phyloP scores from a whole-genome alignment of 805 yeast species.

The Nakazawaea wickerhamii region DNA sequence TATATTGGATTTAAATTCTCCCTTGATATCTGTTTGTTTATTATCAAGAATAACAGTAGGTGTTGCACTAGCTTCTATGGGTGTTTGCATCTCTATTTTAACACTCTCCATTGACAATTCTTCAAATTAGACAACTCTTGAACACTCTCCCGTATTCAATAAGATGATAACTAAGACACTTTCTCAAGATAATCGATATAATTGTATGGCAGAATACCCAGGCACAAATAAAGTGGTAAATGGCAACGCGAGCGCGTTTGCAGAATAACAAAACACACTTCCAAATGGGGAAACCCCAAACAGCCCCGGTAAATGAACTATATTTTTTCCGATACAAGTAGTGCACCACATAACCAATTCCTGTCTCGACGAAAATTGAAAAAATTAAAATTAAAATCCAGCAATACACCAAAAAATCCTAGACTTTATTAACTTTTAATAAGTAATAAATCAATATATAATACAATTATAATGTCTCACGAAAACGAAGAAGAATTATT shows the following conservation, averaged over 20 bases:
- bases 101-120: background rate
- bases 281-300: background rate
- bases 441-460: background rate
- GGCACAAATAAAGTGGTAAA: no score
- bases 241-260: conserved; percentile 2
- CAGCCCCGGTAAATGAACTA: no score
- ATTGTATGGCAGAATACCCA: no score
- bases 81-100: background rate
- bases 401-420: background rate
- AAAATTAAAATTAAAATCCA: conserved; percentile 7
- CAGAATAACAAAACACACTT: background rate
- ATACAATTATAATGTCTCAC: conserved; percentile 61
- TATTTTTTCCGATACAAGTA: no score
- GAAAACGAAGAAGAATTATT: conserved; percentile 99
- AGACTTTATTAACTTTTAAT: background rate
- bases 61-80: background rate
- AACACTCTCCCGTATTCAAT: no score
- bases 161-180: no score
- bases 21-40: background rate
- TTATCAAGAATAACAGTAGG: background rate
- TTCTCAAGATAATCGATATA: no score
- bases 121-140: no score
- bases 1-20: background rate
- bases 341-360: no score
- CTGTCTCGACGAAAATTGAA: background rate